Evolutionary conservation across 805 yeast species (phyloP).

Genomic region (Myxozyma neglecta): DNA sequence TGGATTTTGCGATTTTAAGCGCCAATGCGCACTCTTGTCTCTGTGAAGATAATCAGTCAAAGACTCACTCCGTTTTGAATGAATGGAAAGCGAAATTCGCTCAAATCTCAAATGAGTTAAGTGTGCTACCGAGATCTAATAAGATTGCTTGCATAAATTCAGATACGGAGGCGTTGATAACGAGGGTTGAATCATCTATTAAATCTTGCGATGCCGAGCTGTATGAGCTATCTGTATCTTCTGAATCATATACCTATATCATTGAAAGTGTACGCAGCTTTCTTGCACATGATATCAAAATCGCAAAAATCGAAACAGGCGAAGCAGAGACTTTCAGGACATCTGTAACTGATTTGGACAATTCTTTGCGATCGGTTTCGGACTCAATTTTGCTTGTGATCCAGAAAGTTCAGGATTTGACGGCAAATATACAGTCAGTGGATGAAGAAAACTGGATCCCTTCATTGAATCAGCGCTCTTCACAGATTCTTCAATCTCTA

Average conservation of each 20-base stretch:
- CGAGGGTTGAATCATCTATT: background rate
- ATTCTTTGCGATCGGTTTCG: conserved; percentile 51
- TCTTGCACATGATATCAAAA: background rate
- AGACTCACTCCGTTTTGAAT: background rate
- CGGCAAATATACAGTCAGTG: conserved; percentile 39
- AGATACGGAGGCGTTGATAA: background rate
- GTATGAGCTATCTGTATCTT: background rate
- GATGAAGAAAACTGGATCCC: conserved; percentile 71
- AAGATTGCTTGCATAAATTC: background rate
- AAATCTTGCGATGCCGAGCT: background rate
- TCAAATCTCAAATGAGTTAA: background rate
- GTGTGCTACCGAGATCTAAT: background rate
- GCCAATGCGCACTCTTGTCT: conserved; percentile 5
- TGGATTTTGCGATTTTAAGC: background rate
- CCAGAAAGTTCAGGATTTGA: conserved; percentile 50
- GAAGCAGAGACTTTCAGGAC: background rate
- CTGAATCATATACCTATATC: background rate
- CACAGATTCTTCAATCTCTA: conserved; percentile 46
- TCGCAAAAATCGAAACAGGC: background rate
- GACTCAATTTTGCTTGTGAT: conserved; percentile 64
- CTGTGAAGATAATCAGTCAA: background rate
- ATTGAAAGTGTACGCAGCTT: background rate
- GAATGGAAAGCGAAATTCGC: background rate
- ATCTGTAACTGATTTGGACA: conserved; percentile 41
- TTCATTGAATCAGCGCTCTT: background rate